A percentile compares a stretch with the other conserved stretches of the same genome.
These are phyloP conservation scores for Aspergillus steynii DNA, from an alignment of 495 filamentous ascomycete genomes.

Conservation along the genomic window DNA sequence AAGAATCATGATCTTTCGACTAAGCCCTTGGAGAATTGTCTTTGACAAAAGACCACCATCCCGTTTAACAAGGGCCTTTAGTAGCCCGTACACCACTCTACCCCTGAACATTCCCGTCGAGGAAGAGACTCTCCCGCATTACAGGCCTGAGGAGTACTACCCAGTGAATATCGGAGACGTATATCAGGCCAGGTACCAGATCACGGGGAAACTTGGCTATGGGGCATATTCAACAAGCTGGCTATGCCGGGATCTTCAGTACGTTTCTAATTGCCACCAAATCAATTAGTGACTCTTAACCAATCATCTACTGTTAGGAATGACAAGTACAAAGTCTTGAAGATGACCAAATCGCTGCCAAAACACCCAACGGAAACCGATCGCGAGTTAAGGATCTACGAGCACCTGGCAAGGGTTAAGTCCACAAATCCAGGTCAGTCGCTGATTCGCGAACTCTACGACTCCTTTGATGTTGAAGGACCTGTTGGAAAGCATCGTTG, in stretches of 20 bases:
- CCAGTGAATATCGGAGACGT: conserved; percentile 52
- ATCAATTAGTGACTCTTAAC: not conserved
- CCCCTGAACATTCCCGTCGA: conserved; percentile 25
- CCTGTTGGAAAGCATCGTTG: conserved; percentile 42
- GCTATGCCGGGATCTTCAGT: conserved; percentile 52
- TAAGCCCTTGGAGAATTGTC: not conserved
- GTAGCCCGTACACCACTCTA: not conserved
- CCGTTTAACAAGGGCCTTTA: not conserved
- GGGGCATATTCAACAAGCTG: conserved; percentile 55
- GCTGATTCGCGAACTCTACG: conserved; percentile 38
- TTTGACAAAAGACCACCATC: not conserved
- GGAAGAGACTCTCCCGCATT: conserved; percentile 47
- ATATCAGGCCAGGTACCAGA: conserved; percentile 45
- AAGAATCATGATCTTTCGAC: no score
- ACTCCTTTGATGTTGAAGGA: conserved; percentile 40
- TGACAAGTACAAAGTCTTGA: conserved; percentile 21
- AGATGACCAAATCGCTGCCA: conserved; percentile 25
- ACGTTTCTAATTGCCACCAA: conserved; percentile 17
- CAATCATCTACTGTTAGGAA: conserved; percentile 3
- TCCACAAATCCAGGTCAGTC: conserved; percentile 37
- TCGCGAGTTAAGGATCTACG: conserved; percentile 41
- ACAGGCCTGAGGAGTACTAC: conserved; percentile 44
- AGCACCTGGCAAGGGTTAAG: conserved; percentile 30
- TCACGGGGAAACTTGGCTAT: conserved; percentile 55
- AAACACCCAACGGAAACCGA: conserved; percentile 24